Percentiles rank a stretch among this genome's conserved stretches.
These are phyloP conservation scores for Fonsecaea pedrosoi DNA, from an alignment of 2,329 filamentous ascomycete genomes.

Conservation along the genomic window DNA sequence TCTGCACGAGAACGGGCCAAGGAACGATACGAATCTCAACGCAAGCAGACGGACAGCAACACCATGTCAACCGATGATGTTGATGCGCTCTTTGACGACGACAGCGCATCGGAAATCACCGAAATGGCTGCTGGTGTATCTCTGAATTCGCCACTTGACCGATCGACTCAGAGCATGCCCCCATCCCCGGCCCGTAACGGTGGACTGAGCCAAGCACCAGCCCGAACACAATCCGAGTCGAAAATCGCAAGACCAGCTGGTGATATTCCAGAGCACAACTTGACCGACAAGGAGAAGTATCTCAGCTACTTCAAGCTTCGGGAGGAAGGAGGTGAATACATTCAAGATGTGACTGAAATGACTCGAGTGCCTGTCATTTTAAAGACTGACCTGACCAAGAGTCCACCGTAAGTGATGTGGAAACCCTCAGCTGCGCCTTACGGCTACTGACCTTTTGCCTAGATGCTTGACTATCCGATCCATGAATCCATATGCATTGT, in stretches of 20 bases:
- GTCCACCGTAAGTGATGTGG: constrained; percentile 83
- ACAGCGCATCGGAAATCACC: constrained; percentile 85
- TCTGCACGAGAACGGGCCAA: constrained; percentile 80
- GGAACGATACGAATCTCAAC: constrained; percentile 87
- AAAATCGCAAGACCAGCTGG: constrained; percentile 73
- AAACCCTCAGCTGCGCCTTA: constrained; percentile 7
- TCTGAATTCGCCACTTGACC: constrained; percentile 71
- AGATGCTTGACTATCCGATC: constrained; percentile 60
- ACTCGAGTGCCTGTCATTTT: constrained; percentile 95
- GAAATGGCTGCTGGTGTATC: constrained; percentile 92
- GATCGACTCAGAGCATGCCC: constrained; percentile 93
- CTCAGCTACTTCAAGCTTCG: constrained; percentile 85
- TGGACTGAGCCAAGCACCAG: constrained; percentile 70
- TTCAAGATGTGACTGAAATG: constrained; percentile 98
- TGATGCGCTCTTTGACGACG: constrained; percentile 94
- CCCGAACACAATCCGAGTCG: constrained; percentile 93
- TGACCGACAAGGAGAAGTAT: constrained; percentile 96
- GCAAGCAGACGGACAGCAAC: constrained; percentile 92
- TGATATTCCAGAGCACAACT: constrained; percentile 77
- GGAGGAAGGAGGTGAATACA: constrained; percentile 93
- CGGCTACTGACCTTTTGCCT: constrained; percentile 40
- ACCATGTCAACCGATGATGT: constrained; percentile 93
- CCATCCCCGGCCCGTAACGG: constrained; percentile 83
- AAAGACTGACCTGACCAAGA: constrained; percentile 98
- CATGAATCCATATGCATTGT: constrained; percentile 59